Conservation (phyloP, 2,329 filamentous ascomycete species). For the Lasiodiplodia gonubiensis region DNA sequence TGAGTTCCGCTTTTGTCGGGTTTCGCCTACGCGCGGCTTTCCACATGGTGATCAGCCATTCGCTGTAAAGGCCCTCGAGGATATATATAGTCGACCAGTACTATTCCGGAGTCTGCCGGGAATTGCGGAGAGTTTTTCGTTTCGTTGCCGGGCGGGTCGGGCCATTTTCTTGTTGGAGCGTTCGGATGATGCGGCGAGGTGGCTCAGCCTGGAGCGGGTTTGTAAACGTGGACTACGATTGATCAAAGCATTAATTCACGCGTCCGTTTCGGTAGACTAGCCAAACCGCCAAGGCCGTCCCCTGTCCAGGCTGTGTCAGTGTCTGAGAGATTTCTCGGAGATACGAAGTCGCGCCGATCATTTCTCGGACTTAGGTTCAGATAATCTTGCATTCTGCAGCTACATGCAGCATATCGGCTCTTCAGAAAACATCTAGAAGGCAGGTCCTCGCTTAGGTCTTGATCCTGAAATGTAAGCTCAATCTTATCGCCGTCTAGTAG, state of each 20-base stretch:
- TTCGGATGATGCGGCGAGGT: neutral
- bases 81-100: too few species aligned
- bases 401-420: neutral
- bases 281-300: neutral
- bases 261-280: neutral
- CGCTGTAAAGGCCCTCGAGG: too few species aligned
- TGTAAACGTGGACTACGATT: neutral
- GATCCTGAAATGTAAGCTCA: neutral
- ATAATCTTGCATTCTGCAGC: too few species aligned
- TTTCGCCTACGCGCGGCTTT: too few species aligned
- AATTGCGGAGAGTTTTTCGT: too few species aligned
- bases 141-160: neutral
- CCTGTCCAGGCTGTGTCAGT: neutral
- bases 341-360: neutral
- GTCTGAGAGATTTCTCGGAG: neutral
- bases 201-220: neutral
- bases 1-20: too few species aligned
- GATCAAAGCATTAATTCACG: neutral
- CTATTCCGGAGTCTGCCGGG: too few species aligned
- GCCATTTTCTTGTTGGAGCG: neutral
- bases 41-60: too few species aligned
- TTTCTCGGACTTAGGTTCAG: neutral
- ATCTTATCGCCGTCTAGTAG: neutral
- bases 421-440: neutral
- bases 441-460: neutral